A percentile compares a stretch with the other conserved stretches of the same genome.
Conservation (phyloP, 768 basidiomycete species). For the Suillus spraguei region DNA sequence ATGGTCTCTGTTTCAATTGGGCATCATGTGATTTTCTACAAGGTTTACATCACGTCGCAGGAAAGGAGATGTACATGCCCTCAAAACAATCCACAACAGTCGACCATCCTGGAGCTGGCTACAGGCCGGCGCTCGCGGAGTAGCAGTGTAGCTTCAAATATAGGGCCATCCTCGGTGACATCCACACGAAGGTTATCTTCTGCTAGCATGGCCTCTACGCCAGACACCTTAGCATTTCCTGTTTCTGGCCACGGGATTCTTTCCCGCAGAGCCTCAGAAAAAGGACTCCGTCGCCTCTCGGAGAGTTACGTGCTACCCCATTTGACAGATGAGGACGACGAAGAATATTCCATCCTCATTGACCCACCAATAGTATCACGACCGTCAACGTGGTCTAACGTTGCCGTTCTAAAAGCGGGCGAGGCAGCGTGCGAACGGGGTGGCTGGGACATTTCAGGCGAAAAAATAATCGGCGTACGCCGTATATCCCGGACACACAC, state of each 20-base stretch:
- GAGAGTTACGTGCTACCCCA: slow-evolving; percentile 48
- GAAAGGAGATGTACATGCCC: slow-evolving; percentile 71
- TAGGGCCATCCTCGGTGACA: slow-evolving; percentile 44
- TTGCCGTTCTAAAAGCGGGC: slow-evolving; percentile 53
- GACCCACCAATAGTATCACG: slow-evolving; percentile 36
- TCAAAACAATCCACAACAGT: slow-evolving; percentile 45
- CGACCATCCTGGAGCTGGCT: slow-evolving; percentile 44
- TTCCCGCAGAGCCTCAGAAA: slow-evolving; percentile 73
- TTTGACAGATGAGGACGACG: slow-evolving; percentile 30
- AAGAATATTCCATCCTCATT: slow-evolving; percentile 24
- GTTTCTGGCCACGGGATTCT: slow-evolving; percentile 81
- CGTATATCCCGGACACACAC: slow-evolving; percentile 55
- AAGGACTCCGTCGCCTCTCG: slow-evolving; percentile 55
- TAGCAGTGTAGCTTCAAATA: slow-evolving; percentile 50
- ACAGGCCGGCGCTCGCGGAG: slow-evolving; percentile 63
- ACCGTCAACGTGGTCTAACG: slow-evolving; percentile 44
- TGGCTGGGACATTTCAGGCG: slow-evolving; percentile 67
- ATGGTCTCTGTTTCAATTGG: slow-evolving; percentile 67
- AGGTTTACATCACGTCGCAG: slow-evolving; percentile 57
- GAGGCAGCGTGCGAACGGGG: slow-evolving; percentile 75
- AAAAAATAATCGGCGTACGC: slow-evolving; percentile 69
- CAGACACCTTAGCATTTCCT: slow-evolving; percentile 63
- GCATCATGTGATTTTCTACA: slow-evolving; percentile 64
- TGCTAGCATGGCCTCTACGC: slow-evolving; percentile 35
- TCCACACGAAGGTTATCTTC: slow-evolving; percentile 53